A percentile compares a stretch with the other conserved stretches of the same genome.
Evolutionary conservation across 352 stramenopile genomes (phyloP).

Genomic region (Halophytophthora batemanensis): DNA sequence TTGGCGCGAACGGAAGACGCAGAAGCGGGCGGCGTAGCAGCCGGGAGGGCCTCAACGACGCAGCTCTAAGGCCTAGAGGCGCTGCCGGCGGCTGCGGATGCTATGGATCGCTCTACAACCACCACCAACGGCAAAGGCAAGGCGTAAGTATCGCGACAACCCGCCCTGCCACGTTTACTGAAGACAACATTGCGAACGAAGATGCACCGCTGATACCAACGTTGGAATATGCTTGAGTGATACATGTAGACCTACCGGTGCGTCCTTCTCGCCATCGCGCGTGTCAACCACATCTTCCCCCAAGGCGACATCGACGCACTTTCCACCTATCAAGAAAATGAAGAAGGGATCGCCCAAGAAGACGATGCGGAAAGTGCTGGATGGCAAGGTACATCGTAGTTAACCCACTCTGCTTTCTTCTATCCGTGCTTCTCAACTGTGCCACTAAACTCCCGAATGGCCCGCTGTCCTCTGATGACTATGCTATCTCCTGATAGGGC

Average conservation of each 20-base stretch:
- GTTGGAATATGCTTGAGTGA: constrained; percentile 1
- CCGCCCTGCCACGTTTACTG: not conserved
- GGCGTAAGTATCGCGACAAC: constrained; percentile 5
- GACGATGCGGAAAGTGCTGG: not conserved
- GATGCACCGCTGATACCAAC: not conserved
- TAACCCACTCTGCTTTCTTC: no score
- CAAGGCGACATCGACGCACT: constrained; percentile 7
- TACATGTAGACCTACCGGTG: not conserved
- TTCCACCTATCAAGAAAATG: constrained; percentile 25
- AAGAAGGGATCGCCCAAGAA: constrained; percentile 18
- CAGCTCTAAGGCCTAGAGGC: not conserved
- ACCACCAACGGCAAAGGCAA: constrained; percentile 13
- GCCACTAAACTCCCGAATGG: no score
- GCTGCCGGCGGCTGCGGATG: not conserved
- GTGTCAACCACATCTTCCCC: constrained; percentile 4
- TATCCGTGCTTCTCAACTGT: not conserved
- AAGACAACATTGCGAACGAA: no score
- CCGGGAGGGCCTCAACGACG: not conserved
- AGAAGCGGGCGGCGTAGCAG: not conserved
- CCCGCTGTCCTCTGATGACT: not conserved
- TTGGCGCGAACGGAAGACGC: constrained; percentile 6
- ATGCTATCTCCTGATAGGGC: constrained; percentile 1
- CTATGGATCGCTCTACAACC: constrained; percentile 14
- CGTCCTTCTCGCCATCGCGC: constrained; percentile 10
- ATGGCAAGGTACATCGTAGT: constrained; percentile 15